Conservation (phyloP, 768 basidiomycete genomes). For the Leccinum incarnatum region DNA sequence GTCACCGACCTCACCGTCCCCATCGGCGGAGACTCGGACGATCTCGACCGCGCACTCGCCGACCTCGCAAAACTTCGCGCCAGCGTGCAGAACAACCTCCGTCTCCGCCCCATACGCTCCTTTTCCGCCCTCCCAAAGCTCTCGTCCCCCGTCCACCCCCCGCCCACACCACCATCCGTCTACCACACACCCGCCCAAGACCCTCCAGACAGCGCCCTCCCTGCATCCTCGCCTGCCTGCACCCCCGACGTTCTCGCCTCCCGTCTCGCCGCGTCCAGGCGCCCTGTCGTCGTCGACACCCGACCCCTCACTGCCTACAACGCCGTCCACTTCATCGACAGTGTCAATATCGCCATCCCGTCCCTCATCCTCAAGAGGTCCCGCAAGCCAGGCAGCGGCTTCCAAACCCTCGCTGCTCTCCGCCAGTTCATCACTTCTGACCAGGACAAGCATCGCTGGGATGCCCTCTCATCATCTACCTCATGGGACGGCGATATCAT, state of each 20-base stretch:
- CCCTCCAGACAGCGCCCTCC: constrained; percentile 24
- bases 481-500: constrained; percentile 71
- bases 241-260: constrained; percentile 46
- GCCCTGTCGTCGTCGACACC: constrained; percentile 80
- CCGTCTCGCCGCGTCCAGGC: constrained; percentile 46
- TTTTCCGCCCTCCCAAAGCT: constrained; percentile 50
- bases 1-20: constrained; percentile 20
- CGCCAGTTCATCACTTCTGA: constrained; percentile 84
- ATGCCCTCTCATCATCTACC: constrained; percentile 45
- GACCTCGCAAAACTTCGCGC: constrained; percentile 66
- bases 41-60: constrained; percentile 65
- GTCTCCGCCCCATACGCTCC: constrained; percentile 72
- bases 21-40: constrained; percentile 41
- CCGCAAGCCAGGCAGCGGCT: constrained; percentile 64
- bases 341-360: constrained; percentile 85
- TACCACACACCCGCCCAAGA: neutral
- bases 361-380: constrained; percentile 87
- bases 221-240: constrained; percentile 32
- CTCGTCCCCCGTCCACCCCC: constrained; percentile 11
- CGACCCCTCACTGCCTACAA: constrained; percentile 67
- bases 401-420: constrained; percentile 64
- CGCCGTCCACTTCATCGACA: constrained; percentile 59
- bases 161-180: neutral
- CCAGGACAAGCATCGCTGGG: constrained; percentile 69
- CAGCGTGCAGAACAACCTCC: constrained; percentile 74